phyloP scores from a whole-genome alignment of 2,329 filamentous ascomycete species.

The Colletotrichum sp. region DNA sequence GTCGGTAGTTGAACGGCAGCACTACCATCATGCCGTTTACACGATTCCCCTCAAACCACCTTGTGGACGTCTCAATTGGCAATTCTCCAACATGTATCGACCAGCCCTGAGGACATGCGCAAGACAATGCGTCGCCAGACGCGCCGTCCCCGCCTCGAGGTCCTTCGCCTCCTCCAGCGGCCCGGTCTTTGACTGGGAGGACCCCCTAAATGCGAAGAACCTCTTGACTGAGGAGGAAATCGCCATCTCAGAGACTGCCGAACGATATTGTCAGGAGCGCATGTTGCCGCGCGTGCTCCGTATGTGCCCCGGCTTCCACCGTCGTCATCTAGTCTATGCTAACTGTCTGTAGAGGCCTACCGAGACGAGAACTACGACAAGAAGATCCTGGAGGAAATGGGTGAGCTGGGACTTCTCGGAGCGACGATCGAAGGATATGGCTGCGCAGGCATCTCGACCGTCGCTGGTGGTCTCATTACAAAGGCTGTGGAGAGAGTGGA shows the following conservation, averaged over 20 bases:
- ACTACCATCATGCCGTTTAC: not conserved
- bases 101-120: constrained; percentile 6
- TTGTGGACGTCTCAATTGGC: not conserved
- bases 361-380: constrained; percentile 85
- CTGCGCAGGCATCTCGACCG: constrained; percentile 85
- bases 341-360: constrained; percentile 69
- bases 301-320: too few relatives aligned
- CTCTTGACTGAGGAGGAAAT: constrained; percentile 89
- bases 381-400: constrained; percentile 89
- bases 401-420: constrained; percentile 85
- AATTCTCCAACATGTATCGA: not conserved
- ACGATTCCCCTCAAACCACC: not conserved
- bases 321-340: too few relatives aligned
- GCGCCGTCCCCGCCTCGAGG: constrained; percentile 24
- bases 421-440: constrained; percentile 87
- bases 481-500: constrained; percentile 90
- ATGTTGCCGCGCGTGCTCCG: constrained; percentile 85
- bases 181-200: constrained; percentile 82
- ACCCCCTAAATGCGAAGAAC: constrained; percentile 77
- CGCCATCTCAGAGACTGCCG: constrained; percentile 87
- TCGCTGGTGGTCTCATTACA: constrained; percentile 89
- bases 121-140: constrained; percentile 18
- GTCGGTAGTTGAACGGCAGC: not conserved
- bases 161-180: constrained; percentile 38
- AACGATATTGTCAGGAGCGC: constrained; percentile 91